Base-by-base conservation (phyloP, 73 alveolate genomes). In the Paramecium caudatum region DNA sequence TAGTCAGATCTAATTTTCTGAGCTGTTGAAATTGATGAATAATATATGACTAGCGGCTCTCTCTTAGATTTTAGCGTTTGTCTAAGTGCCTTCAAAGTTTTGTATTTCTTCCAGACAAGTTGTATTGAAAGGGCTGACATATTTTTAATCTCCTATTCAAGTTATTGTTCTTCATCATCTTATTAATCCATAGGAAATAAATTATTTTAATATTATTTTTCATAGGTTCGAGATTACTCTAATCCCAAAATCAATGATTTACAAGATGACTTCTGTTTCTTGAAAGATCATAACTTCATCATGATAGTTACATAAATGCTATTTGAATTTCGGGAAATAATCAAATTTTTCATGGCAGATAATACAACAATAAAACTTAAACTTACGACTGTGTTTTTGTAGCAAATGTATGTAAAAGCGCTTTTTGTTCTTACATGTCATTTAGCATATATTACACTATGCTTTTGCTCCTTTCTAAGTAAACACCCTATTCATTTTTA, bases 261-360 rank as follows among this genome's bases (percentile, higher is more conserved):
- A 55, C 16, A 27, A 55, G 23, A 55, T 23, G 23, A 27, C 10
- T 23, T 55, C 80, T 23, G 80, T 55, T 43, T 27, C 43, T 55
- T 55, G 30, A 55, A 55, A 55, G 23, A 55, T 55, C 80, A 55
- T 55, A 27, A 55, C 30, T 23, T 55, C 80, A 27, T 55, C 80
- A 4, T 55, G 80, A 23, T 55, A 27, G 30, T 55, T 55, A 43
- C 80, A 55, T 55, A 55, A 23, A 55, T 55, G 80, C 13, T 55
- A 55, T 55, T 55, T 55, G 30, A 55, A 55, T 55, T 55, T 55
- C 23, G 23, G 23, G 30, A 55, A 55, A 55, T 55, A 27, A 55
- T 55, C 46, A 55, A 55, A 55, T 55, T 55, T 55, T 27, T 55
- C 80, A 55, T 55, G 30, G 30, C 80, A 55, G 10, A 27, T 55